Conservation (phyloP, 495 filamentous ascomycete genomes). For the Penicillium mononematosum region DNA sequence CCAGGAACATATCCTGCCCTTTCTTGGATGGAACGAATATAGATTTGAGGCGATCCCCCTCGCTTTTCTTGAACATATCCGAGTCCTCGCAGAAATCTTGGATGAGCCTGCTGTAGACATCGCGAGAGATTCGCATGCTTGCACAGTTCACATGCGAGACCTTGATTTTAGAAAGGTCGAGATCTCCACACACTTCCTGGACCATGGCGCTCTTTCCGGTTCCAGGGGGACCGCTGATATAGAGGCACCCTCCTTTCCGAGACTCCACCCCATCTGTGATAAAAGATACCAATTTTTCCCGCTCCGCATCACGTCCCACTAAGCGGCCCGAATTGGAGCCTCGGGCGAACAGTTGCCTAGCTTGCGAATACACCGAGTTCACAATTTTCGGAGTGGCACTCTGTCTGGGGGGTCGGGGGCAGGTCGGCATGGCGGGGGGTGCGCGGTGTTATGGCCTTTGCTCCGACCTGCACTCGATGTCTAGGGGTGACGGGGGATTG, state of each 20-base stretch:
- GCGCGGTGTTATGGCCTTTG: slow-evolving; percentile 65
- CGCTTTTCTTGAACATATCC: slow-evolving; percentile 55
- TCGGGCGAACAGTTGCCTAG: slow-evolving; percentile 82
- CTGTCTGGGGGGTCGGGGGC: slow-evolving; percentile 54
- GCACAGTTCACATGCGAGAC: slow-evolving; percentile 91
- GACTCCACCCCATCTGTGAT: slow-evolving; percentile 60
- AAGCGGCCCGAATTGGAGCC: slow-evolving; percentile 72
- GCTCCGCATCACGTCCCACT: slow-evolving; percentile 80
- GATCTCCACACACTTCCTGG: slow-evolving; percentile 66
- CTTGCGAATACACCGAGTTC: slow-evolving; percentile 78
- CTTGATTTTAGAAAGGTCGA: slow-evolving; percentile 53
- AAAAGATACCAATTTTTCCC: slow-evolving; percentile 66
- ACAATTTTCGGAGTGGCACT: slow-evolving; percentile 56
- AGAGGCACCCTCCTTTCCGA: slow-evolving; percentile 76
- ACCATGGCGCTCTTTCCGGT: slow-evolving; percentile 96
- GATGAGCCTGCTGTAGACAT: slow-evolving; percentile 74
- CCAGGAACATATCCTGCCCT: slow-evolving; percentile 59
- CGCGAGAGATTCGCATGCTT: slow-evolving; percentile 80
- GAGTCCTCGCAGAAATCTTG: slow-evolving; percentile 60
- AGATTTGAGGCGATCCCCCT: slow-evolving; percentile 56
- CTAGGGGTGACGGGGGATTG: slow-evolving; percentile 65
- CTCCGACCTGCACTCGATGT: slow-evolving; percentile 62
- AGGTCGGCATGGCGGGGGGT: slow-evolving; percentile 42
- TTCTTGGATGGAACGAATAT: slow-evolving; percentile 63
- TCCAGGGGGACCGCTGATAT: slow-evolving; percentile 92